Conservation (phyloP, 2,329 filamentous ascomycete species). For the Beauveria sp. region DNA sequence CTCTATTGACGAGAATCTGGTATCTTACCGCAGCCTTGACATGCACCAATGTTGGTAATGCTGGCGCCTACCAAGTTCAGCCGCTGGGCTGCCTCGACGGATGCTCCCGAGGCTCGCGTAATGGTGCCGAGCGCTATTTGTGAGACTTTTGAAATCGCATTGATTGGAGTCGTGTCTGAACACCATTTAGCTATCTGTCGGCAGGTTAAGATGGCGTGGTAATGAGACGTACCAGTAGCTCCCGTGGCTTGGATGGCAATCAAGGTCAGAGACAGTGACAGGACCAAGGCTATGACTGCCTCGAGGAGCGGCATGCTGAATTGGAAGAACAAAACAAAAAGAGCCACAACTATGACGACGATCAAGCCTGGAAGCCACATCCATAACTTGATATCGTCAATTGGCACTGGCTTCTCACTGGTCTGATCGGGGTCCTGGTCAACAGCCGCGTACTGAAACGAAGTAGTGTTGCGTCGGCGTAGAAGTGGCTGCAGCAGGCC, state of each 20-base stretch:
- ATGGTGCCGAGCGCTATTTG: conserved; percentile 7
- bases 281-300: background rate
- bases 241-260: conserved; percentile 11
- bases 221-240: background rate
- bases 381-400: background rate
- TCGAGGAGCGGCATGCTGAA: conserved; percentile 7
- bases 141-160: conserved; percentile 8
- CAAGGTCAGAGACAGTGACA: background rate
- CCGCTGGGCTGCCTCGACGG: conserved; percentile 5
- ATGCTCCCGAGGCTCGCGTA: conserved; percentile 1
- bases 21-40: conserved; percentile 6
- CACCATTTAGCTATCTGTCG: background rate
- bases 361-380: conserved; percentile 3
- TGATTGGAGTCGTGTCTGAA: conserved; percentile 10
- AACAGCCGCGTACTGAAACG: background rate
- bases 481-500: background rate
- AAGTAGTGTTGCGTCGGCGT: too few species aligned
- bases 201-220: too few species aligned
- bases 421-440: background rate
- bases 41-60: conserved; percentile 9
- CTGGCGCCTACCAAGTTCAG: conserved; percentile 10
- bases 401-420: background rate
- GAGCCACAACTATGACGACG: background rate
- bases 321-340: background rate
- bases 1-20: background rate